Conservation (phyloP, 768 basidiomycete genomes). For the Lactarius sp. region DNA sequence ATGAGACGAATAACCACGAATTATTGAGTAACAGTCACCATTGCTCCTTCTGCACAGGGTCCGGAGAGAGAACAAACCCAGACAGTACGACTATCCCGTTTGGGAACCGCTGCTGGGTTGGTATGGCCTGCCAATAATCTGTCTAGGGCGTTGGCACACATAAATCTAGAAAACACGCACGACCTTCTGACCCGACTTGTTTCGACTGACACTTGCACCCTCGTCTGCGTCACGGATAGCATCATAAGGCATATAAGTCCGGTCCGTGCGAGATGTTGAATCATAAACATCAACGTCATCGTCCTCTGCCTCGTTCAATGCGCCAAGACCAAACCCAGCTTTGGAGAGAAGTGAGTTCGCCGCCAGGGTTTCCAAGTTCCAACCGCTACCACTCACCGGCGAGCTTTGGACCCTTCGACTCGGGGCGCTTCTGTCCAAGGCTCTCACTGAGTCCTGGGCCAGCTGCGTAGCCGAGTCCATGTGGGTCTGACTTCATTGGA, state of each 20-base stretch:
- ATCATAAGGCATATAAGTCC: constrained; percentile 62
- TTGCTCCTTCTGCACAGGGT: constrained; percentile 63
- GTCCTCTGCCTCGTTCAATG: constrained; percentile 89
- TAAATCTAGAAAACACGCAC: background rate
- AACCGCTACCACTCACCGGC: constrained; percentile 41
- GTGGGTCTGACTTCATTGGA: constrained; percentile 64
- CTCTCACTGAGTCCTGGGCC: constrained; percentile 58
- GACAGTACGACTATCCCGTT: constrained; percentile 70
- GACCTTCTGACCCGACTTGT: constrained; percentile 7
- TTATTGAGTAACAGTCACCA: constrained; percentile 43
- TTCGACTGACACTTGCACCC: constrained; percentile 38
- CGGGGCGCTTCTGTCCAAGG: constrained; percentile 38
- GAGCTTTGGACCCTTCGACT: constrained; percentile 45
- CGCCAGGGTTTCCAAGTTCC: background rate
- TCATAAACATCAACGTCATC: constrained; percentile 89
- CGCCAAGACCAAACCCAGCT: constrained; percentile 88
- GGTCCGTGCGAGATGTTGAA: constrained; percentile 32
- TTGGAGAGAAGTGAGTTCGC: background rate
- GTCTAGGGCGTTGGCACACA: background rate
- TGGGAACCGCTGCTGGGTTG: constrained; percentile 46
- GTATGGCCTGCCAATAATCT: constrained; percentile 25
- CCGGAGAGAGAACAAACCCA: constrained; percentile 69
- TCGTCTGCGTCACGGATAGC: constrained; percentile 60
- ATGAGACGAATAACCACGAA: constrained; percentile 23
- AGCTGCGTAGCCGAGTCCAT: constrained; percentile 80